Base-by-base conservation (phyloP, 2,329 filamentous ascomycete genomes). In the Cladophialophora psammophila region DNA sequence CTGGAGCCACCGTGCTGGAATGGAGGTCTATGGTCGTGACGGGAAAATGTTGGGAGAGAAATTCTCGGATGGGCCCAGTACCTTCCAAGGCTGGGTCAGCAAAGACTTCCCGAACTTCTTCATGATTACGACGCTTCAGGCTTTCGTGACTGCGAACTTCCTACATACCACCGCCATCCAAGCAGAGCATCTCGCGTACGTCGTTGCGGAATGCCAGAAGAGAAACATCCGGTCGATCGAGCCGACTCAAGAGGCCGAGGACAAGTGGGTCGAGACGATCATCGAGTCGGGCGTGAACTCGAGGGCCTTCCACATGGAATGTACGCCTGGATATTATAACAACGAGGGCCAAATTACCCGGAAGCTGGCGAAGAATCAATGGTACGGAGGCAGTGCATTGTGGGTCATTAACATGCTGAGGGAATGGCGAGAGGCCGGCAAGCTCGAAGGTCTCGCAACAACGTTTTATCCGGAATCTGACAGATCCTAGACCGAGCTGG, bases 11-110 rank as follows among this genome's bases (percentile, higher is more conserved):
- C 56, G 63, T 36, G 38, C 72, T 0, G 71, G 70, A n/a, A 75
- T 72, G 61, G 65, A 75, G 34, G 63, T 78, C 7, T 26, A 68
- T 12, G 75, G 76, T 13, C 71, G 72, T 15, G 64, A 74, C 53
- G 72, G 73, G 3, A 8, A 50, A n/a, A 70, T 31, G n/a, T 40
- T 77, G 36, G 15, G 54, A 5, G 62, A 76, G 15, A 71, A 74
- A 35, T 77, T 75, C 74, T 9, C 59, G 4, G 58, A 71, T 2
- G 69, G 69, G 4, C 40, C 61, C 18, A 42, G 57, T 20, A 69
- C 69, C 13, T 57, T 71, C 13, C 67, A 71, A n/a, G 69, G 69
- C 59, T 68, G 57, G 60, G 66, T 63, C 13, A 63, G 38, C 9
- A 62, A 57, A 6, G 55, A 63, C 50, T 69, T 71, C 38, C 69